phyloP scores from a whole-genome alignment of 345 rosid species.

The Rhodamnia rubescens region DNA sequence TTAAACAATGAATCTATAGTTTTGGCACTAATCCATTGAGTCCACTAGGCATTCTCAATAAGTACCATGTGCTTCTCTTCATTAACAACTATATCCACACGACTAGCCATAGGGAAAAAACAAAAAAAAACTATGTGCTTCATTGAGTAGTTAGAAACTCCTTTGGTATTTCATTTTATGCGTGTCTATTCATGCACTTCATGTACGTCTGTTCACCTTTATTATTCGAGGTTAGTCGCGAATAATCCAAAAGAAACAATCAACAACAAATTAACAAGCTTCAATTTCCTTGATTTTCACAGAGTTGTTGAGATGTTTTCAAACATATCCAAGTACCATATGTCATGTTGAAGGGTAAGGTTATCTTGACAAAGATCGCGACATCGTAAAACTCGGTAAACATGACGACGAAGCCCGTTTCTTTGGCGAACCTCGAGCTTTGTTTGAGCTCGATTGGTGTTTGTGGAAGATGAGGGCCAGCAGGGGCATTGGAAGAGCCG shows the following conservation, averaged over 20 bases:
- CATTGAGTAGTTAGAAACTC: neutral
- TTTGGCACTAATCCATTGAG: neutral
- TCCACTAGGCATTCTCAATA: neutral
- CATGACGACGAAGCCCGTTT: neutral
- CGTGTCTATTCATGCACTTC: neutral
- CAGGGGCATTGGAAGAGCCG: fast-evolving
- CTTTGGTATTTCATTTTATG: neutral
- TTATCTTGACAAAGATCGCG: neutral
- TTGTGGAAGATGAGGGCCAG: neutral
- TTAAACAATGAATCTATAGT: neutral
- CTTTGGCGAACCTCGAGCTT: neutral
- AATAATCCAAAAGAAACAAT: neutral
- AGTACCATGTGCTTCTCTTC: neutral
- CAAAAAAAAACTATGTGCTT: neutral
- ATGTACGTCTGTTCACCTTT: neutral
- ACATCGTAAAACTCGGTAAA: neutral
- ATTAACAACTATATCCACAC: neutral
- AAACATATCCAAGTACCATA: neutral
- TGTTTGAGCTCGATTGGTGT: neutral
- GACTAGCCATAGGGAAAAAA: neutral
- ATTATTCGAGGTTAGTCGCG: neutral
- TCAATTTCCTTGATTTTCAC: neutral
- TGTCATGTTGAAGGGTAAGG: neutral
- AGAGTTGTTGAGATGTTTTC: neutral
- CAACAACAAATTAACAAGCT: neutral